These are phyloP conservation scores for Solanum hybrid DNA, from an alignment of 305 asterid species.

Conservation along the genomic window DNA sequence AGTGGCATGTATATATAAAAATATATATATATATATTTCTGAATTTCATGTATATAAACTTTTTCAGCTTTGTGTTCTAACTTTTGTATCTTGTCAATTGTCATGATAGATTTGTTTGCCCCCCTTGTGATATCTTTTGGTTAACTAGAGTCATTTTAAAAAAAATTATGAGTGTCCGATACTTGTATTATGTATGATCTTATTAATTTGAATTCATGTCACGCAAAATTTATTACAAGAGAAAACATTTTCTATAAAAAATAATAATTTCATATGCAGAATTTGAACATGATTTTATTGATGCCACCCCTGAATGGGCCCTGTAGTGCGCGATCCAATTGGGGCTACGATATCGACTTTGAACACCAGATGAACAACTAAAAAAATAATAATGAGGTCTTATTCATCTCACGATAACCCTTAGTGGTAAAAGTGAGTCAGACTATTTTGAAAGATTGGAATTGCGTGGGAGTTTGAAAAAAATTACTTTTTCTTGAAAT, in stretches of 20 bases:
- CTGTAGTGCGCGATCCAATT: too few relatives aligned
- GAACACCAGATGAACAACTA: background rate
- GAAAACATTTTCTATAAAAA: background rate
- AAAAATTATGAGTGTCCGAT: rapidly evolving
- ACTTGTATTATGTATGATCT: background rate
- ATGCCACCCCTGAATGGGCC: background rate
- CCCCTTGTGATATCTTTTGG: background rate
- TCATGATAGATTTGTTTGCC: background rate
- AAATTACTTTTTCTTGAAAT: background rate
- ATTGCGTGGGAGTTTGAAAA: background rate
- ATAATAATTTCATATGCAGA: background rate
- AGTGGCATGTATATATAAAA: background rate
- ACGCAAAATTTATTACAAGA: background rate
- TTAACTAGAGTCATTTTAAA: background rate
- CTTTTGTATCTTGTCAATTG: background rate
- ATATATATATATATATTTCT: background rate
- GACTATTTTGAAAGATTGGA: background rate
- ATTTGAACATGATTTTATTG: too few relatives aligned
- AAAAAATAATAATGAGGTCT: background rate
- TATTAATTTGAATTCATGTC: background rate
- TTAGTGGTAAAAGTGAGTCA: background rate
- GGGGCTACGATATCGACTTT: background rate
- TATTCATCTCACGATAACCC: background rate
- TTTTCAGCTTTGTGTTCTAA: background rate
- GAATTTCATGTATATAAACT: background rate